Conservation (phyloP, 2,329 filamentous ascomycete species). For the Clonostachys sp. region DNA sequence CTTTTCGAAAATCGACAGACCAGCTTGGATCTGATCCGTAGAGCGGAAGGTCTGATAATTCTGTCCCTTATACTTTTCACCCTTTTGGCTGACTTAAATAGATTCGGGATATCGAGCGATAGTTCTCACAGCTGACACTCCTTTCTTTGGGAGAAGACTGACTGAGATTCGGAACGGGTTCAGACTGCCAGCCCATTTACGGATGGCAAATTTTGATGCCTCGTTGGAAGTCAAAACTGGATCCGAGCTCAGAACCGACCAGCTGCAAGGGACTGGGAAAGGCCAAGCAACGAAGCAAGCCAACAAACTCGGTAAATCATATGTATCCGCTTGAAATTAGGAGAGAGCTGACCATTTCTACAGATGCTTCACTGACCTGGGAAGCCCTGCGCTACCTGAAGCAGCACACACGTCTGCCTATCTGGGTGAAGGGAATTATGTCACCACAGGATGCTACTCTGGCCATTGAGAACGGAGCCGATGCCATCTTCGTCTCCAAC, state of each 20-base stretch:
- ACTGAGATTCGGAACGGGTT: constrained; percentile 9
- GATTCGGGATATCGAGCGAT: constrained; percentile 9
- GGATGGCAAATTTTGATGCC: constrained; percentile 12
- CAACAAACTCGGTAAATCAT: not conserved
- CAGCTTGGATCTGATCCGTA: constrained; percentile 1
- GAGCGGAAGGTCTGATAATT: not conserved
- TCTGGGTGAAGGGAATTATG: constrained; percentile 18
- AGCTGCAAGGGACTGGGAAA: not conserved
- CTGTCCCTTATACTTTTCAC: not conserved
- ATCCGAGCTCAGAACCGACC: constrained; percentile 5
- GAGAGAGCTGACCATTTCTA: not conserved
- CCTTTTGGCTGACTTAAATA: not conserved
- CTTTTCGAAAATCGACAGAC: constrained; percentile 4
- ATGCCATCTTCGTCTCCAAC: constrained; percentile 20
- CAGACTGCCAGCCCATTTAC: constrained; percentile 6
- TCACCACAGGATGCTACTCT: constrained; percentile 19
- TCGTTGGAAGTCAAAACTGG: constrained; percentile 6
- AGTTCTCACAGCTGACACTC: constrained; percentile 13
- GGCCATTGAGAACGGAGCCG: constrained; percentile 18
- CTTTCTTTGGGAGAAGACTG: constrained; percentile 8
- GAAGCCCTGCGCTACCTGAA: not conserved
- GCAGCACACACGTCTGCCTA: constrained; percentile 1
- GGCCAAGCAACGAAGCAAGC: not conserved
- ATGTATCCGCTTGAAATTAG: not conserved
- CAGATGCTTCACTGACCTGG: not conserved